These are phyloP conservation scores for Rhynchosporium graminicola DNA, from an alignment of 2,329 filamentous ascomycete genomes.

Conservation along the genomic window DNA sequence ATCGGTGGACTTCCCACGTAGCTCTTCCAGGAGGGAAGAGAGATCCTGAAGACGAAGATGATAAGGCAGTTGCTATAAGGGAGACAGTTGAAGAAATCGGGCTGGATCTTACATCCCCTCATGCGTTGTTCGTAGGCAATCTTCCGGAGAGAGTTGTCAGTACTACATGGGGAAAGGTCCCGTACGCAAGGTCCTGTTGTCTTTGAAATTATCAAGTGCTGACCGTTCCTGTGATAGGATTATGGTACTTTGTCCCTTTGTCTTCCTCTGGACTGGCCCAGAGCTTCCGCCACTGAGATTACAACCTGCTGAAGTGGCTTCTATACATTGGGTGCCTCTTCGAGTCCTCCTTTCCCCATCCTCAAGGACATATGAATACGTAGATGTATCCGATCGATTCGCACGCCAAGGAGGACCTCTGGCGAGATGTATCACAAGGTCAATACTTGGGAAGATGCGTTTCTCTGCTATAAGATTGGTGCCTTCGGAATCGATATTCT, in stretches of 20 bases:
- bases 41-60: conserved; percentile 64
- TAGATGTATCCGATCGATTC: conserved; percentile 64
- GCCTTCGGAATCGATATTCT: conserved; percentile 62
- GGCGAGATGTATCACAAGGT: conserved; percentile 54
- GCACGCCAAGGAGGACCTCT: conserved; percentile 56
- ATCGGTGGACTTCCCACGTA: conserved; percentile 70
- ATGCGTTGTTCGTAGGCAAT: conserved; percentile 56
- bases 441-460: conserved; percentile 64
- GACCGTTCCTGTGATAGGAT: conserved; percentile 46
- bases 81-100: conserved; percentile 70
- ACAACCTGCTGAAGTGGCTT: conserved; percentile 69
- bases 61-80: conserved; percentile 61
- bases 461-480: conserved; percentile 65
- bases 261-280: conserved; percentile 62
- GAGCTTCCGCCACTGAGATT: conserved; percentile 57
- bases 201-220: conserved; percentile 22
- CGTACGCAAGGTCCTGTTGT: conserved; percentile 46
- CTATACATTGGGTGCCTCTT: conserved; percentile 69
- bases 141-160: conserved; percentile 66
- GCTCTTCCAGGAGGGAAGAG: conserved; percentile 68
- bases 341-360: conserved; percentile 59
- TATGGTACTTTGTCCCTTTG: conserved; percentile 70
- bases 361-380: conserved; percentile 61
- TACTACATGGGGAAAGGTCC: conserved; percentile 65
- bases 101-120: conserved; percentile 53